Evolutionary conservation across 495 filamentous ascomycete genomes (phyloP), one percentile per base, ranked within the genome.

Genomic region (Neurospora intermedia): DNA sequence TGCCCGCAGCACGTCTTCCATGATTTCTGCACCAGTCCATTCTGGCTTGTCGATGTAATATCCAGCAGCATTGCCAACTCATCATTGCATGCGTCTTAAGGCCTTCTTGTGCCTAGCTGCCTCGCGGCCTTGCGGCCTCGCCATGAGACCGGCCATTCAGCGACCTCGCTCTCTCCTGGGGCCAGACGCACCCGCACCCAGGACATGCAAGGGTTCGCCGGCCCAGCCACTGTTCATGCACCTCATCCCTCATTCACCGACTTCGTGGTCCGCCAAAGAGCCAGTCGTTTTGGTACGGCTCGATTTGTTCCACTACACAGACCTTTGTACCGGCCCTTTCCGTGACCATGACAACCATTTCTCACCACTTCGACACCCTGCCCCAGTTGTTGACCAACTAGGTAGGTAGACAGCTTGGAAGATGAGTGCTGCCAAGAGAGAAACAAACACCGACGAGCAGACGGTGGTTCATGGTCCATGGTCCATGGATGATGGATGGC

Each of bases 51-150:
- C 83, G 81, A 83, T 85, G 87, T 88, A 89, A 87, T 86, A 85
- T 88, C 86, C 87, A 90, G 86, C 87, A 80, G 89, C 88, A 88
- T 81, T 93, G 92, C 90, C 92, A 94, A 89, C 92, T 93, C 92
- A 94, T 93, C 91, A 91, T 83, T 92, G 91, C 92, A 91, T 93
- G 87, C 86, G 84, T 84, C 83, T 85, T 82, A 82, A 84, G 84
- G 84, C 83, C 84, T 84, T 82, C 82, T 82, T 85, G 82, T 83
- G 82, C 85, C 84, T 85, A 83, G 84, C 81, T 77, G 79, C 79
- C 79, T 80, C 76, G 78, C 76, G 74, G 48, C 74, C 72, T 66
- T 59, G 70, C 43, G 79, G 78, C 80, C 79, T 83, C 80, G 78
- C 77, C 62, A 72, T 74, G 73, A 3, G 76, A 70, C 78, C 76